Conservation (phyloP, 208 protist species). For the Wallacemonas sp. region DNA sequence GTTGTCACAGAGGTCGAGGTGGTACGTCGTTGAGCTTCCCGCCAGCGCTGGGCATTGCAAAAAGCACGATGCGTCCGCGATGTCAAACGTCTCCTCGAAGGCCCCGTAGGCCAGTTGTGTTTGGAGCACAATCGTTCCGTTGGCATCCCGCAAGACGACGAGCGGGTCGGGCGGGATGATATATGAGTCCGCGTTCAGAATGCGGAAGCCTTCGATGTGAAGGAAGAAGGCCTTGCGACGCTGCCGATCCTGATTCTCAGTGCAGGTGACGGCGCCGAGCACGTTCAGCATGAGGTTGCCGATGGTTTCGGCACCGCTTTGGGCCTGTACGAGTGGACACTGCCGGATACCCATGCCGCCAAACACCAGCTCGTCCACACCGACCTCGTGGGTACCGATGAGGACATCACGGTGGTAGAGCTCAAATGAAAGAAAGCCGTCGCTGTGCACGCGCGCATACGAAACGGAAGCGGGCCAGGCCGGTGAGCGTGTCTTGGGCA, state of each 20-base stretch:
- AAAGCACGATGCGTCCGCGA: constrained; percentile 71
- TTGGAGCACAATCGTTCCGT: constrained; percentile 45
- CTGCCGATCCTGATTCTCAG: constrained; percentile 26
- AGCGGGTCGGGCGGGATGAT: constrained; percentile 78
- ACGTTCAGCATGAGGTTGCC: constrained; percentile 63
- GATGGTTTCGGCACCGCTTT: constrained; percentile 52
- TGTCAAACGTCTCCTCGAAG: constrained; percentile 46
- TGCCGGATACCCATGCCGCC: constrained; percentile 59
- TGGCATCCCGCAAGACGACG: constrained; percentile 60
- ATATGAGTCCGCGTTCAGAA: constrained; percentile 23
- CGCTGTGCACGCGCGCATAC: constrained; percentile 53
- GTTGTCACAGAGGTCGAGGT: constrained; percentile 82
- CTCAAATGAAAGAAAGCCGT: constrained; percentile 66
- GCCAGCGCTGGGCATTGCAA: constrained; percentile 60
- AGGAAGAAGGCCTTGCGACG: constrained; percentile 52
- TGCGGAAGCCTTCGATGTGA: constrained; percentile 49
- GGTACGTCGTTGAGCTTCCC: constrained; percentile 52
- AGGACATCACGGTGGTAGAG: constrained; percentile 70
- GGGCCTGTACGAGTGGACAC: constrained; percentile 49
- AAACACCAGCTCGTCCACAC: constrained; percentile 82
- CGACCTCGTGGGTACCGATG: constrained; percentile 55
- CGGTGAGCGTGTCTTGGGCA: constrained; percentile 73
- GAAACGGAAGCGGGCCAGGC: constrained; percentile 60
- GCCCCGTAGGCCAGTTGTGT: constrained; percentile 61
- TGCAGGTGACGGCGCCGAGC: constrained; percentile 39